Percentiles rank a stretch among this genome's conserved stretches.
These are phyloP conservation scores for Fusarium drepaniforme DNA, from an alignment of 2,329 filamentous ascomycete species.

Conservation along the genomic window DNA sequence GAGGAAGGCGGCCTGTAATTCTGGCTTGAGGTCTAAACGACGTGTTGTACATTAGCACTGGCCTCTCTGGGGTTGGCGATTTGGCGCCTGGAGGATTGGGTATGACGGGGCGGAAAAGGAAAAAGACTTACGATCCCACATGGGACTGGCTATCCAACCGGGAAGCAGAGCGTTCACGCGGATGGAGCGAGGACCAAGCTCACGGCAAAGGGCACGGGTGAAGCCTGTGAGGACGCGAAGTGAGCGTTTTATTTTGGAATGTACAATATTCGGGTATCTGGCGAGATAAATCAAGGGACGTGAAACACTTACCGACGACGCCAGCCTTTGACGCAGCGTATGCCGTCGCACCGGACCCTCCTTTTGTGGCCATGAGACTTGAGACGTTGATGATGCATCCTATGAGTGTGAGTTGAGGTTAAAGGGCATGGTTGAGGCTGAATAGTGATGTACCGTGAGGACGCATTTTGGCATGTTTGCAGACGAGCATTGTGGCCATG, in stretches of 20 bases:
- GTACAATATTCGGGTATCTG: slow-evolving; percentile 38
- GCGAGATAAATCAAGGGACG: slow-evolving; percentile 29
- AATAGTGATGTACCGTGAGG: slow-evolving; percentile 44
- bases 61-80: slow-evolving; percentile 28
- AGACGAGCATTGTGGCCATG: slow-evolving; percentile 72
- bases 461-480: slow-evolving; percentile 58
- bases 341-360: slow-evolving; percentile 76
- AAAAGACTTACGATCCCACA: slow-evolving; percentile 75
- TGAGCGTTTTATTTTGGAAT: slow-evolving; percentile 31
- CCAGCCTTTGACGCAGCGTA: slow-evolving; percentile 88
- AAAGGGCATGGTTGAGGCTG: neutral
- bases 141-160: slow-evolving; percentile 85
- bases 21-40: slow-evolving; percentile 52
- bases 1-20: slow-evolving; percentile 54
- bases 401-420: slow-evolving; percentile 38
- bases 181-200: slow-evolving; percentile 71
- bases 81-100: slow-evolving; percentile 13
- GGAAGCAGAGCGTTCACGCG: slow-evolving; percentile 86
- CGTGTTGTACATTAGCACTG: slow-evolving; percentile 56
- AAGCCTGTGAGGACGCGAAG: slow-evolving; percentile 62
- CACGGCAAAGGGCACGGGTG: slow-evolving; percentile 74
- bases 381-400: slow-evolving; percentile 86
- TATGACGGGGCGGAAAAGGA: slow-evolving; percentile 25
- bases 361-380: slow-evolving; percentile 78
- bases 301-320: slow-evolving; percentile 68